These are phyloP conservation scores for Nadsonia starkeyi-henricii DNA, from an alignment of 1,139 yeast species.

Conservation along the genomic window DNA sequence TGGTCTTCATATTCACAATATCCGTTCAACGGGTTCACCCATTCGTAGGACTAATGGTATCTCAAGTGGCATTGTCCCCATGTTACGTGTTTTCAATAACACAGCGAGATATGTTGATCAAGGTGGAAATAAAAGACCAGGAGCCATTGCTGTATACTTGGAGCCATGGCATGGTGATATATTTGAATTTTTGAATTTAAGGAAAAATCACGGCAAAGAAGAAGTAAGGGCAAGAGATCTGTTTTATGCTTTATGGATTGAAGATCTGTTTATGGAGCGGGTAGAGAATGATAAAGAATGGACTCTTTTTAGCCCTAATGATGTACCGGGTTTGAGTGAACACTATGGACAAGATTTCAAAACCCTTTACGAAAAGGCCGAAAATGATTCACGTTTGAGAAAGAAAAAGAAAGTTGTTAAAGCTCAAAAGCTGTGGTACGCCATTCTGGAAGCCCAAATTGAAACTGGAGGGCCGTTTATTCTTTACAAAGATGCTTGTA, in stretches of 20 bases:
- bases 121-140: slow-evolving; percentile 80
- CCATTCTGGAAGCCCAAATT: slow-evolving; percentile 63
- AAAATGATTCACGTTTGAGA: slow-evolving; percentile 44
- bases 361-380: slow-evolving; percentile 47
- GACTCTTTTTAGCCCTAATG: slow-evolving; percentile 68
- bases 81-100: slow-evolving; percentile 70
- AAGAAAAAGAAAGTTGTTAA: slow-evolving; percentile 30
- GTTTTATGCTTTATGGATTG: slow-evolving; percentile 74
- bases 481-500: slow-evolving; percentile 73
- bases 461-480: slow-evolving; percentile 80
- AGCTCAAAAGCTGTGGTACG: slow-evolving; percentile 68
- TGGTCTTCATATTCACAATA: slow-evolving; percentile 65
- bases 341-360: slow-evolving; percentile 59
- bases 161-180: slow-evolving; percentile 85
- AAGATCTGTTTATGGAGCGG: slow-evolving; percentile 69
- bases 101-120: slow-evolving; percentile 82
- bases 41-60: slow-evolving; percentile 68
- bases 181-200: slow-evolving; percentile 54
- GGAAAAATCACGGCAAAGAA: slow-evolving; percentile 74
- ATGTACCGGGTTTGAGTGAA: slow-evolving; percentile 61
- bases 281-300: slow-evolving; percentile 57
- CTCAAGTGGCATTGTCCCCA: slow-evolving; percentile 67
- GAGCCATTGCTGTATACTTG: slow-evolving; percentile 66
- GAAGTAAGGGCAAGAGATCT: slow-evolving; percentile 72
- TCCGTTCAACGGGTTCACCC: slow-evolving; percentile 56